These are phyloP conservation scores for Metschnikowia aberdeeniae DNA, from an alignment of 805 yeast genomes.

Conservation along the genomic window DNA sequence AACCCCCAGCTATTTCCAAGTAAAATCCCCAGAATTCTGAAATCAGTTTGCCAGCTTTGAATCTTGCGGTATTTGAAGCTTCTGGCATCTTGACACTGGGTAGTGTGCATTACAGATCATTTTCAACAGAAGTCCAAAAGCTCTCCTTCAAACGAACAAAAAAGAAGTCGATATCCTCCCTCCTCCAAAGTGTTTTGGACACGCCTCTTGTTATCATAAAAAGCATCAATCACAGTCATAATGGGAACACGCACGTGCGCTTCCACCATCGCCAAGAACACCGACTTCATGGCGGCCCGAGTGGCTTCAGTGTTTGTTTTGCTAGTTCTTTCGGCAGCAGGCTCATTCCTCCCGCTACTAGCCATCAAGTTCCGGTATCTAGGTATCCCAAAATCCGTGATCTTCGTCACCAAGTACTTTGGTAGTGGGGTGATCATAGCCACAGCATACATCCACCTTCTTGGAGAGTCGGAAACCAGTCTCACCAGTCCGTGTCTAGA, in stretches of 20 bases:
- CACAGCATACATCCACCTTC: conserved; percentile 33
- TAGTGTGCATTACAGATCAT: too few species aligned
- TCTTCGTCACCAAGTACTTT: conserved; percentile 26
- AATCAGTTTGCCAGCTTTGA: too few species aligned
- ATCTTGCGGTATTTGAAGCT: too few species aligned
- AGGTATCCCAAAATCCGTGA: conserved; percentile 23
- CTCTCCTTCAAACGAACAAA: too few species aligned
- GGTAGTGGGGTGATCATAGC: conserved; percentile 37
- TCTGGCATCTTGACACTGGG: too few species aligned
- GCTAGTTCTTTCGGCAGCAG: conserved; percentile 27
- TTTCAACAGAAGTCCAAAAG: too few species aligned
- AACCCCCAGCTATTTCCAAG: too few species aligned
- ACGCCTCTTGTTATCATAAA: background rate
- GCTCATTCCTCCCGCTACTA: conserved; percentile 29
- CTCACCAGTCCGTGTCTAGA: conserved; percentile 27
- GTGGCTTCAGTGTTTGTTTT: conserved; percentile 30
- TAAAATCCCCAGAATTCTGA: too few species aligned
- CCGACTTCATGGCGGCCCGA: conserved; percentile 22
- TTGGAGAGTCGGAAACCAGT: conserved; percentile 27
- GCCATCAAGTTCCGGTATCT: conserved; percentile 20
- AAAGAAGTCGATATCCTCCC: too few species aligned
- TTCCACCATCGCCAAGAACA: background rate
- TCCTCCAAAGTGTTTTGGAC: too few species aligned
- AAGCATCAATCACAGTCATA: too few species aligned
- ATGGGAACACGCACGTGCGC: conserved; percentile 3